Base-by-base conservation (phyloP, 495 filamentous ascomycete species). In the Penicillium argentinense region DNA sequence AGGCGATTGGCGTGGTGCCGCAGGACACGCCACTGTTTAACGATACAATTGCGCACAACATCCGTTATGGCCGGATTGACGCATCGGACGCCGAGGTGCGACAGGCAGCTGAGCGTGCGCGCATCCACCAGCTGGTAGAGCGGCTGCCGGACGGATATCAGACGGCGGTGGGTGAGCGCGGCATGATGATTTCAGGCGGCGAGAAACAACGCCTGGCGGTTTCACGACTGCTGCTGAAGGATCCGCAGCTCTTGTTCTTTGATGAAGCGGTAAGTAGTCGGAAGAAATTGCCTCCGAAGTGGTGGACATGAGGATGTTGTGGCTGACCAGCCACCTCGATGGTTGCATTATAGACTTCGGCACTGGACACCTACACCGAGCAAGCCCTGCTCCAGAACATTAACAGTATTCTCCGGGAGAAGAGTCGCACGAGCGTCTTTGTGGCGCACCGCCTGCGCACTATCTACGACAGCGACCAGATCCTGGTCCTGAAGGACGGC, bases 1-100 rank as follows among this genome's bases (percentile, higher is more conserved):
- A 83, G 59, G 73, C 85, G 2, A 97, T 98, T 61, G 93, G 95
- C 14, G 93, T 98, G 4, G 93, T 98, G 1, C 93, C 95, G 2
- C 95, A 98, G 65, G 95, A 97, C 62, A 97, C 93, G 0, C 91
- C 95, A 3, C 71, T 98, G 2, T 97, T 98, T 71, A 98, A 98
- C 62, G 87, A 95, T 62, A 91, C 89, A 0, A 90, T 98, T 34
- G 86, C 86, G 55, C 88, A 96, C 55, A 98, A 98, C 62, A 97
- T 98, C 59, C 84, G 80, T 47, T 98, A 98, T 64, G 93, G 95
- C n/a, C 81, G 88, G 47, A 76, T 97, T 50, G 79, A 84, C 33
- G 92, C 93, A 2, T 75, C 85, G 0, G 71, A 74, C 6, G 90
- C 88, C 39, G 74, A 84, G 43, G 86, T 98, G 1, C 57, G 80